These are phyloP conservation scores for Ephemerocybe angulata DNA, from an alignment of 768 basidiomycete species.

Conservation along the genomic window DNA sequence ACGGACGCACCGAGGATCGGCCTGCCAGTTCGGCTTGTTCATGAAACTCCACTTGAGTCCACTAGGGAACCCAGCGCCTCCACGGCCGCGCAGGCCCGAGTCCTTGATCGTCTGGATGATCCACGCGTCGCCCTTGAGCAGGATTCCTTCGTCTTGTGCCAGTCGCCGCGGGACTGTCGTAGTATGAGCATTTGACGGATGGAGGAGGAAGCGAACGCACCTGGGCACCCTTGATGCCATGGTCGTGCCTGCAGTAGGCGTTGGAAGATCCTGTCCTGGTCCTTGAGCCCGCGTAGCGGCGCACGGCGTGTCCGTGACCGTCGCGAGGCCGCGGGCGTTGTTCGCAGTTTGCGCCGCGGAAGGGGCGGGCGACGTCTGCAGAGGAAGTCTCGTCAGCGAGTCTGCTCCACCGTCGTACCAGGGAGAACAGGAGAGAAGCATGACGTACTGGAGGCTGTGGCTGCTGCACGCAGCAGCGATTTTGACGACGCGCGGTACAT, in stretches of 20 bases:
- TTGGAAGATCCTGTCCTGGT: conserved; percentile 96
- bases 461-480: conserved; percentile 30
- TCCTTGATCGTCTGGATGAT: conserved; percentile 96
- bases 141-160: conserved; percentile 98
- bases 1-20: conserved; percentile 42
- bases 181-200: neutral
- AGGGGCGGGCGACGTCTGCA: conserved; percentile 26
- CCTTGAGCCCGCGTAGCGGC: conserved; percentile 89
- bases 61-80: conserved; percentile 95
- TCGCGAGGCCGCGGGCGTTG: conserved; percentile 53
- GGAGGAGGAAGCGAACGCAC: conserved; percentile 38
- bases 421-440: neutral
- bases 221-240: conserved; percentile 88
- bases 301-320: conserved; percentile 77
- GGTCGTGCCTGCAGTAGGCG: conserved; percentile 82
- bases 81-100: conserved; percentile 91
- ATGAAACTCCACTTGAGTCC: conserved; percentile 98
- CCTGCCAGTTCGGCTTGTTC: neutral
- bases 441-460: conserved; percentile 26
- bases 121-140: conserved; percentile 94
- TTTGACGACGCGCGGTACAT: conserved; percentile 33
- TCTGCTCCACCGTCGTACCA: too few relatives aligned
- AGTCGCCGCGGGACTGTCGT: conserved; percentile 86
- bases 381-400: neutral
- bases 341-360: conserved; percentile 35